Evolutionary conservation across 495 filamentous ascomycete genomes (phyloP), one percentile per base, ranked within the genome.

Genomic region (Massariosphaeria phaeospora): DNA sequence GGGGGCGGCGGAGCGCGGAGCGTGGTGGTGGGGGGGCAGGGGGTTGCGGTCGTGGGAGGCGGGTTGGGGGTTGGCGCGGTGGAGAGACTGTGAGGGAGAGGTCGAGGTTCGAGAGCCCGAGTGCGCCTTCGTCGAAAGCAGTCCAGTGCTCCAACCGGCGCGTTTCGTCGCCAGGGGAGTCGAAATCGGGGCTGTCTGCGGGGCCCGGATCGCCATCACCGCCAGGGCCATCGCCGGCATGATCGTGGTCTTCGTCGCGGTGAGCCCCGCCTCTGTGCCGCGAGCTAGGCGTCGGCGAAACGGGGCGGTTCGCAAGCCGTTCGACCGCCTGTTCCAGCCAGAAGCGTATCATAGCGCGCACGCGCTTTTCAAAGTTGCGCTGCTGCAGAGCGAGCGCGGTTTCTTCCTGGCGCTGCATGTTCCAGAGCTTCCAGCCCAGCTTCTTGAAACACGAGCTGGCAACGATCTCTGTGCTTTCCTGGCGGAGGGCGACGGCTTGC

Each of bases 41-140:
- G 17, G 46, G 20, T 9, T 38, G 29, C 29, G 48, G 20, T 43
- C 13, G 30, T 34, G 11, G 48, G 52, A 11, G 47, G 26, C 29
- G 40, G 23, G 21, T 15, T 25, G 24, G 25, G 21, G 34, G 30
- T 10, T 56, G 13, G 12, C 38, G 55, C 5, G 48, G 46, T 30
- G 55, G 24, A 36, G 63, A 48, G 52, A 69, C 23, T 33, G 58
- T 30, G 53, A 69, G 39, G 49, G 58, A 48, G 15, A 61, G 48
- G 20, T 63, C 44, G 1, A 34, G 15, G 40, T 76, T 68, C 39
- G 65, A 71, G 33, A 73, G 48, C 45, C 77, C 76, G 54, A 82
- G 73, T 4, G 73, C 77, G 7, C 20, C 18, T 12, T 73, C 74
- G 55, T 78, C 73, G 47, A 73, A 61, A 25, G 67, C 63, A 23